Conservation (phyloP, 192 early-diverging fungal genomes). For the Helicostylum pulchrum region DNA sequence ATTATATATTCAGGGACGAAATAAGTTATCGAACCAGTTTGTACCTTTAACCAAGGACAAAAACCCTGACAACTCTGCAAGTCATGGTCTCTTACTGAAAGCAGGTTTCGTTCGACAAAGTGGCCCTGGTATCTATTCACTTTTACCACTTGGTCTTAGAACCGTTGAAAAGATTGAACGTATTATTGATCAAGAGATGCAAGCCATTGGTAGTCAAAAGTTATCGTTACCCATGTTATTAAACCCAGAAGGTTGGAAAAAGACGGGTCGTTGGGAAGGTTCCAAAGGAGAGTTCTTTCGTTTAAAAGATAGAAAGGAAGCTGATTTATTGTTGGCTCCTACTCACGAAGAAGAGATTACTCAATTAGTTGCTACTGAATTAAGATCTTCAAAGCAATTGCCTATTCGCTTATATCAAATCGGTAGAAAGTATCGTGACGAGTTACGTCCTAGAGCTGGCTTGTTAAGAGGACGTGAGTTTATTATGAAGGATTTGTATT, state of each 20-base stretch:
- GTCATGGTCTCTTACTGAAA: conserved; percentile 58
- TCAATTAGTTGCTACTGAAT: conserved; percentile 58
- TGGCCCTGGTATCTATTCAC: conserved; percentile 76
- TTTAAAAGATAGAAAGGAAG: conserved; percentile 72
- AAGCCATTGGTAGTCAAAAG: conserved; percentile 67
- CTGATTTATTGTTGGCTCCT: conserved; percentile 71
- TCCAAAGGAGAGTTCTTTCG: conserved; percentile 74
- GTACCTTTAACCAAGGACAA: conserved; percentile 39
- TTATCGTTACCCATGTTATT: conserved; percentile 68
- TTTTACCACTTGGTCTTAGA: conserved; percentile 80
- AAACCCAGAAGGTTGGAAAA: conserved; percentile 69
- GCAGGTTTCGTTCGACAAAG: conserved; percentile 80
- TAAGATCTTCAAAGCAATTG: conserved; percentile 67
- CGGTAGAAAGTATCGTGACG: conserved; percentile 82
- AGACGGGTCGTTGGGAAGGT: conserved; percentile 75
- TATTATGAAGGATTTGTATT: conserved; percentile 95
- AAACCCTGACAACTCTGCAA: conserved; percentile 24
- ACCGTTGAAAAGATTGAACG: conserved; percentile 70
- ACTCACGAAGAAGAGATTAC: conserved; percentile 96
- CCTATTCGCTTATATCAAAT: conserved; percentile 89
- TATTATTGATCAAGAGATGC: conserved; percentile 83
- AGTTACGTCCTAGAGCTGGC: conserved; percentile 78
- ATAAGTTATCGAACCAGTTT: conserved; percentile 34
- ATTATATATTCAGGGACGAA: conserved; percentile 13
- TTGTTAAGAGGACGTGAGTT: conserved; percentile 87